phyloP scores from a whole-genome alignment of 768 basidiomycete genomes.

The Phaeolepiota aurea region DNA sequence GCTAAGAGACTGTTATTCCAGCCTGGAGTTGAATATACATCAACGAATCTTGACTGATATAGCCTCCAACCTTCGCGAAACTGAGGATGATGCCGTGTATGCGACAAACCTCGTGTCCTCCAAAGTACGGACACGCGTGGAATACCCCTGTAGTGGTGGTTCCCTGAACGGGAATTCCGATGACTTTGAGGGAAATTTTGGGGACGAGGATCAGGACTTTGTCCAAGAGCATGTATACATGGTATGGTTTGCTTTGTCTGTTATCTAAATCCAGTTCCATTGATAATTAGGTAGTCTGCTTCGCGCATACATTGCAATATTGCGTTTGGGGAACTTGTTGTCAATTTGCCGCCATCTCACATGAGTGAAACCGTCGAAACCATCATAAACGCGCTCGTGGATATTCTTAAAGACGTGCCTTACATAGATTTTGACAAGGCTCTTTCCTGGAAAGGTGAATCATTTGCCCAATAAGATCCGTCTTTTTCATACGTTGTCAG shows the following conservation, averaged over 20 bases:
- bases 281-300: constrained; percentile 37
- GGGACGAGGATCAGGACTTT: not conserved
- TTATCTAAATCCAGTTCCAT: constrained; percentile 1
- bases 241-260: constrained; percentile 6
- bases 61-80: constrained; percentile 44
- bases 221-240: constrained; percentile 4
- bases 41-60: constrained; percentile 72
- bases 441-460: constrained; percentile 70
- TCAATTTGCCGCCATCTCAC: constrained; percentile 50
- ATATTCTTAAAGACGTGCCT: constrained; percentile 65
- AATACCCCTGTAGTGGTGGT: too few species aligned
- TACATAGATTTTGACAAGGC: constrained; percentile 71
- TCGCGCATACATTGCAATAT: constrained; percentile 74
- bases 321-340: constrained; percentile 73
- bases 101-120: constrained; percentile 54
- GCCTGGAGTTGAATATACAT: constrained; percentile 73
- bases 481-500: too few species aligned
- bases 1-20: constrained; percentile 15
- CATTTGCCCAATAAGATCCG: not conserved
- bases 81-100: constrained; percentile 34
- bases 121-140: constrained; percentile 41
- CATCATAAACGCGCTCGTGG: constrained; percentile 52
- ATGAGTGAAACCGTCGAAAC: constrained; percentile 42
- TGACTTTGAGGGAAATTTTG: not conserved
- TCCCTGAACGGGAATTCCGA: not conserved